These are phyloP conservation scores for Penicillium decumbens DNA, from an alignment of 2,329 filamentous ascomycete species.

Conservation along the genomic window DNA sequence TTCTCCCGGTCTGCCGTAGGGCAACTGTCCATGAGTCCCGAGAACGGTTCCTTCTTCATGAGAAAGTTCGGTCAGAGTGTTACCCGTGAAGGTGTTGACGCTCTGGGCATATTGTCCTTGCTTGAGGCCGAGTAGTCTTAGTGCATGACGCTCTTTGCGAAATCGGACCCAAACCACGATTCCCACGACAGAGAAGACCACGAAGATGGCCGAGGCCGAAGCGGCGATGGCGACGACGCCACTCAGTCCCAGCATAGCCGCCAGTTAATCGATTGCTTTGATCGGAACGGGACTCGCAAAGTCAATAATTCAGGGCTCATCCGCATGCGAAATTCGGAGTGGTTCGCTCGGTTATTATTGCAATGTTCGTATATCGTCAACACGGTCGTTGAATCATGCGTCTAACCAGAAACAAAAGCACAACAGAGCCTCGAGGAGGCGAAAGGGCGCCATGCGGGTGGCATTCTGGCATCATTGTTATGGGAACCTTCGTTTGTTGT, in stretches of 20 bases:
- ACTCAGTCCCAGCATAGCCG: slow-evolving; percentile 32
- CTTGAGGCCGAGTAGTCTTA: slow-evolving; percentile 23
- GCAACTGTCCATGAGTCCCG: slow-evolving; percentile 32
- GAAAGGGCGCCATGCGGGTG: background rate
- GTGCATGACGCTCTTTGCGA: slow-evolving; percentile 32
- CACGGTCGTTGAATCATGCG: background rate
- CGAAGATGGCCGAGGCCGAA: slow-evolving; percentile 31
- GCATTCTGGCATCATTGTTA: slow-evolving; percentile 27
- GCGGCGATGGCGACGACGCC: slow-evolving; percentile 35
- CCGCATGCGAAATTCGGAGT: background rate
- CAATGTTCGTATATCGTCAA: background rate
- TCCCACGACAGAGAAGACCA: slow-evolving; percentile 30
- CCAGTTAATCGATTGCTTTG: slow-evolving; percentile 1
- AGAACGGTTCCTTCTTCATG: slow-evolving; percentile 31
- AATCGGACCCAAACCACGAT: slow-evolving; percentile 35
- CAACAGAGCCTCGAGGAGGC: slow-evolving; percentile 4
- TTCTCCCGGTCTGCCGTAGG: slow-evolving; percentile 34
- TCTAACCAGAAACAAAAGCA: background rate
- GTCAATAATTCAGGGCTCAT: slow-evolving; percentile 8
- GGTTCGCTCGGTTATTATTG: background rate
- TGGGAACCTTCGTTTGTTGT: slow-evolving; percentile 21
- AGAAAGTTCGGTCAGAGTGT: slow-evolving; percentile 32
- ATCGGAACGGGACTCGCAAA: slow-evolving; percentile 1
- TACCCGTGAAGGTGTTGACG: slow-evolving; percentile 22
- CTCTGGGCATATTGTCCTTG: slow-evolving; percentile 19